Conservation (phyloP, 257 asterid genomes). For the Cynanchum wilfordii region DNA sequence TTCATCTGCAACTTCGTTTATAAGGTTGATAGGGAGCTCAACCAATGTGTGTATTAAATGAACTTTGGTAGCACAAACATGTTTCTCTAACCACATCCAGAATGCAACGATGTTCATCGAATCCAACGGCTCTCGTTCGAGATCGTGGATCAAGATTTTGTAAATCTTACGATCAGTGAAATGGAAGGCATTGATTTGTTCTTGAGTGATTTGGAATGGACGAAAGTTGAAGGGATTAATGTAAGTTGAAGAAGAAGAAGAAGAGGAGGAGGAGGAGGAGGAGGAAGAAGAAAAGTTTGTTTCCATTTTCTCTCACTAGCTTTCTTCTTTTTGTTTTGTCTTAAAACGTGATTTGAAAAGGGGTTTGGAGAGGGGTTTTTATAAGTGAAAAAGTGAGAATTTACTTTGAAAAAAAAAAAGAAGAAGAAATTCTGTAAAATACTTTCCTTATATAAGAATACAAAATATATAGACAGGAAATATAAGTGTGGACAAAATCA, state of each 20-base stretch:
- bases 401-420: too few relatives aligned
- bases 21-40: conserved; percentile 28
- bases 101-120: conserved; percentile 53
- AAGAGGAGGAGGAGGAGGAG: too few relatives aligned
- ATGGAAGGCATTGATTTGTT: conserved; percentile 47
- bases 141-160: conserved; percentile 21
- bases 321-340: too few relatives aligned
- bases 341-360: too few relatives aligned
- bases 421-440: too few relatives aligned
- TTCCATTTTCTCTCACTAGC: not conserved
- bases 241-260: too few relatives aligned
- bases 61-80: conserved; percentile 5
- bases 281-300: too few relatives aligned
- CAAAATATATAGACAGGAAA: too few relatives aligned
- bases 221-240: not conserved
- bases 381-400: too few relatives aligned
- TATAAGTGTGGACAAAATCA: too few relatives aligned
- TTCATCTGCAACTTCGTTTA: conserved; percentile 35
- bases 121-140: conserved; percentile 47
- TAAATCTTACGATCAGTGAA: conserved; percentile 43
- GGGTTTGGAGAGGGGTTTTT: too few relatives aligned
- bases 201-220: conserved; percentile 31
- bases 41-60: conserved; percentile 24
- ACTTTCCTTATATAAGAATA: too few relatives aligned
- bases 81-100: conserved; percentile 48